Evolutionary conservation across 306 rosid species (phyloP).

Genomic region (Acmispon strigosus): DNA sequence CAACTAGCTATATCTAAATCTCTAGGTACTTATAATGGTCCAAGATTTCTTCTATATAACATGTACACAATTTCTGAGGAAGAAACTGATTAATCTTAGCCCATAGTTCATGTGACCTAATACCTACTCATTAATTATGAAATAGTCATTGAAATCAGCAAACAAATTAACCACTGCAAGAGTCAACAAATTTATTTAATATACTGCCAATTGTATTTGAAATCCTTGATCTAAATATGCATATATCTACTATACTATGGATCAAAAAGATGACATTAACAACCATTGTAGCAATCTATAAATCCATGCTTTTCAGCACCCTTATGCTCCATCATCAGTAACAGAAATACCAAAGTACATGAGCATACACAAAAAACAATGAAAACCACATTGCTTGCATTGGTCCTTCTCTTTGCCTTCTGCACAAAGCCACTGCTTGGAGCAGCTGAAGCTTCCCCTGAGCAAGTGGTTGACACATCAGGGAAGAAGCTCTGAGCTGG

Average conservation of each 20-base stretch:
- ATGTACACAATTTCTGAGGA: too few species aligned
- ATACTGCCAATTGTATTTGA: neutral
- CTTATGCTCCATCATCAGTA: neutral
- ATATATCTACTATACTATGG: neutral
- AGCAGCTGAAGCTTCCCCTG: neutral
- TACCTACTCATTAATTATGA: neutral
- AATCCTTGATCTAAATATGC: neutral
- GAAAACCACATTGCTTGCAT: neutral
- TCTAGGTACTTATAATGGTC: neutral
- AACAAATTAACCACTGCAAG: neutral
- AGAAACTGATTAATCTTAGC: neutral
- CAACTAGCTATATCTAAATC: neutral
- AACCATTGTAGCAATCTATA: neutral
- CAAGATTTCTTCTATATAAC: too few species aligned
- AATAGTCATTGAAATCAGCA: neutral
- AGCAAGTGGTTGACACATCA: conserved; percentile 24
- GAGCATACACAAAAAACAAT: neutral
- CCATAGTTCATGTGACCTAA: neutral
- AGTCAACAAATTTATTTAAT: neutral
- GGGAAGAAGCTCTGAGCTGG: conserved; percentile 10
- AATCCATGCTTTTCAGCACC: neutral
- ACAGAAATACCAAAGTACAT: neutral
- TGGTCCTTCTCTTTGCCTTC: neutral
- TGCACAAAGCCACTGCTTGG: neutral
- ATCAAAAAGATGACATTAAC: neutral